Evolutionary conservation across 495 filamentous ascomycete species (phyloP), one percentile per base, ranked within the genome.

Genomic region (Delitschia confertaspora): DNA sequence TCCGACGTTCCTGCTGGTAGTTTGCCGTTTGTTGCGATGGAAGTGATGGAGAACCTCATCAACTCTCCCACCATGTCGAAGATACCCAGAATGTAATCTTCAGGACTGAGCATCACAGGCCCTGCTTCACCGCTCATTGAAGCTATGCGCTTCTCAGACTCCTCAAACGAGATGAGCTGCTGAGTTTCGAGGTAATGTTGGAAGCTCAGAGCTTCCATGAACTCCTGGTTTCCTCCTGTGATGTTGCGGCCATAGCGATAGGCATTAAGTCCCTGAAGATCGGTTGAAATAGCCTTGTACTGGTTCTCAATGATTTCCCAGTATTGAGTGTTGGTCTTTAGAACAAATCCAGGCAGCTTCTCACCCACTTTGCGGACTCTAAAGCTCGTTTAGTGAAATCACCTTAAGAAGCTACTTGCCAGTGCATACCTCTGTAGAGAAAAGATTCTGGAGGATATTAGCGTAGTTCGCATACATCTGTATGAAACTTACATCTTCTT

Each of bases 51-150:
- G 63, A 93, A 95, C 21, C 87, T 73, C 91, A 98, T 98, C 66
- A 96, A 72, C 63, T 98, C 91, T 7, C 91, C 91, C 0, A 83
- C 82, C 35, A 95, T 69, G 62, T 98, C 91, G 53, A 94, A 95
- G 6, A 98, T 65, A 4, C 93, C 91, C 47, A 93, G 81, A 19
- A 95, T 54, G 58, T 94, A 96, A 61, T 98, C 91, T 6, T 88
- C 79, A 19, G 76, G 71, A 3, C 84, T 84, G n/a, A 85, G 60
- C 10, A 63, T 55, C 29, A 95, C 68, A 0, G 53, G 35, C 1
- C 32, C 42, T 10, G 42, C 51, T 1, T 51, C 55, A 7, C 21
- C 47, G 25, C 53, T 47, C 24, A 64, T 33, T 3, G 36, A 21
- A 13, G 39, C 30, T 11, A 93, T 56, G 2, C 64, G 55, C 0